Base-by-base conservation (phyloP, 768 basidiomycete species). In the Macrolepiota dolichaula region DNA sequence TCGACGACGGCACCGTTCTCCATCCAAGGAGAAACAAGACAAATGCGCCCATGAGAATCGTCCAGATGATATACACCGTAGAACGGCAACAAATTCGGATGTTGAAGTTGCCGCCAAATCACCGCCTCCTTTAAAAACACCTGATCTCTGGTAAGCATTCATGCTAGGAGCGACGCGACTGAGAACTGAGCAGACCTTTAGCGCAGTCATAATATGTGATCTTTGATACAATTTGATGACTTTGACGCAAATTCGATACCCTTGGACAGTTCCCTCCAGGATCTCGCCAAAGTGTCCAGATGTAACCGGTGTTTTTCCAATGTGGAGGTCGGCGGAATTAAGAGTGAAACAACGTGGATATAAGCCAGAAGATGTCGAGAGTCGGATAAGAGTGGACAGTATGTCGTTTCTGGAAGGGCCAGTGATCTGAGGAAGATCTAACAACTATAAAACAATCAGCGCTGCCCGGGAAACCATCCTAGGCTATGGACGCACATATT, bases 221-320 rank as follows among this genome's bases (percentile, higher is more conserved):
- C 22, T 35, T 62, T 66, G 61, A 32, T 70, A 73, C 42, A 70
- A 57, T 47, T 63, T 70, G 25, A 72, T 57, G 4, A 71, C 58
- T 55, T 73, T 73, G 36, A 72, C 29, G 49, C 69, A 71, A 0
- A 73, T 67, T 2, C 55, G 17, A 22, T 65, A 62, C 12, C 63
- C 68, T 3, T 63, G 58, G 50, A 67, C 64, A 22, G 47, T 4
- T 6, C 70, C 70, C 55, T 55, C 69, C 62, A 70, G 71, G 19
- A 74, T 68, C 11, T 74, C 72, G 3, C 69, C 67, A 55, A 70
- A 74, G 24, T 66, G 56, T 2, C 73, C 73, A 27, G 61, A 56
- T 1, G 70, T 61, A 1, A 66, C 55, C 1, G 69, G 63, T 5
- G 53, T 46, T 4, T 65, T 63, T 0, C 63, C 57, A 13, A 64